Evolutionary conservation across 352 stramenopile species (phyloP).

Genomic region (Phytophthora constricta): DNA sequence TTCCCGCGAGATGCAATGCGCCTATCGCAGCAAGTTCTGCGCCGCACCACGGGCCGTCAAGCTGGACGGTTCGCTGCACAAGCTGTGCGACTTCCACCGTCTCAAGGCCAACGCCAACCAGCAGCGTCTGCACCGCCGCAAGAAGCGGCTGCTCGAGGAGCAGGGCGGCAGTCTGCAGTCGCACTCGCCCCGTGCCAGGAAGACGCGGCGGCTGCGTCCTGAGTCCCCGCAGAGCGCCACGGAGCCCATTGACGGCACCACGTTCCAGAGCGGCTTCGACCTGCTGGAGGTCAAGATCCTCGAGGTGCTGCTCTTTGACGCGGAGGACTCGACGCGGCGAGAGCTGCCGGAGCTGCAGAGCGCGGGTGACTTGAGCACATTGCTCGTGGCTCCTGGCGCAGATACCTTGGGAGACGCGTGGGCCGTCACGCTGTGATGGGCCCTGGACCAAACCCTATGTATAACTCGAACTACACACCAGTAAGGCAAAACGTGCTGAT

Average conservation of each 20-base stretch:
- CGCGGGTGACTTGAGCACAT: neutral
- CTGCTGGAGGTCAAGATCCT: constrained; percentile 45
- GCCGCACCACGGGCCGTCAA: constrained; percentile 49
- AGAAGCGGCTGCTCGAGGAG: constrained; percentile 42
- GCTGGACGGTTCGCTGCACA: constrained; percentile 52
- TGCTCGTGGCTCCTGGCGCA: neutral
- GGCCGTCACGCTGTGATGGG: constrained; percentile 40
- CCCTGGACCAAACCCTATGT: too few species aligned
- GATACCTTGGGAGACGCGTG: constrained; percentile 24
- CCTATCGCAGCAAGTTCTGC: constrained; percentile 61
- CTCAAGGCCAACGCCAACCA: constrained; percentile 63
- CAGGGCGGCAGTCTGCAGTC: constrained; percentile 14
- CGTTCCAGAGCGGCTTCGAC: constrained; percentile 38
- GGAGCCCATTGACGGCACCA: constrained; percentile 23
- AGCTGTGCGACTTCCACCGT: constrained; percentile 61
- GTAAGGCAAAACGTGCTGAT: constrained; percentile 12
- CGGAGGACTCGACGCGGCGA: constrained; percentile 15
- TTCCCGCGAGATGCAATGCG: constrained; percentile 44
- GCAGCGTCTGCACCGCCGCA: constrained; percentile 46
- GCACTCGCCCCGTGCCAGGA: constrained; percentile 5
- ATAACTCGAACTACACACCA: too few species aligned
- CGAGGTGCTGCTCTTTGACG: constrained; percentile 45
- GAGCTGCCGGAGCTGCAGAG: constrained; percentile 14
- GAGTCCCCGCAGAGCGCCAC: constrained; percentile 30
- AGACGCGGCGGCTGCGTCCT: constrained; percentile 19